Evolutionary conservation across 2,329 filamentous ascomycete species (phyloP), one percentile per base, ranked within the genome.

Genomic region (Xylaria polymorpha): DNA sequence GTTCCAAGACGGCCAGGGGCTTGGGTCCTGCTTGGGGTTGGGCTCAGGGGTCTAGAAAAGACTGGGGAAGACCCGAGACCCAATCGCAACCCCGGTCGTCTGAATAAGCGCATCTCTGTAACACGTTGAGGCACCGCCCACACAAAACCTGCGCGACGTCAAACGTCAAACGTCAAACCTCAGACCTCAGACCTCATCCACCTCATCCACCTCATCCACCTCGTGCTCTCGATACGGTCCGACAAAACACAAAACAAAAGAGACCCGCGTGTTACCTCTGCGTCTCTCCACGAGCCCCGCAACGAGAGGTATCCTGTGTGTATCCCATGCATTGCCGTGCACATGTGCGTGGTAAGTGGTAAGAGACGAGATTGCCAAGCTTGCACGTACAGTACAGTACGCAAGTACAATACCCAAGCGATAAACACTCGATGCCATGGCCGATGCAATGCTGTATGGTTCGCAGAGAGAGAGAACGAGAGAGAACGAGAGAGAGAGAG

Each of bases 91-190:
- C 73, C 75, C 69, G 70, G 73, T 61, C 65, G 69, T 64, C 66
- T 72, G 64, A 71, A 73, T 77, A 78, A 78, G 78, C 77, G 77
- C 77, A 73, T 73, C 74, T 79, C 78, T 81, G 80, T 81, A 82
- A 81, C 80, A 79, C 75, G 69, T 72, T 77, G 74, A 78, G 77
- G 77, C 80, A 81, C 74, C 75, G 75, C 77, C 78, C 75, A 77
- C 77, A 79, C 77, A 77, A 78, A 79, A 74, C 73, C 71, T 66
- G 77, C 75, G 77, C 73, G 67, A 78, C 78, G 76, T 82, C 80
- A 82, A 81, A 83, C 80, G 77, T 80, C 77, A 77, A 77, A 80
- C 77, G 15, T 78, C 78, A 77, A 76, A 78, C 75, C 69, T 74
- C 57, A 46, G 60, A 70, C 62, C 64, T 62, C 67, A 44, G 53